Conservation (phyloP, 768 basidiomycete species). For the Trametes punicea region DNA sequence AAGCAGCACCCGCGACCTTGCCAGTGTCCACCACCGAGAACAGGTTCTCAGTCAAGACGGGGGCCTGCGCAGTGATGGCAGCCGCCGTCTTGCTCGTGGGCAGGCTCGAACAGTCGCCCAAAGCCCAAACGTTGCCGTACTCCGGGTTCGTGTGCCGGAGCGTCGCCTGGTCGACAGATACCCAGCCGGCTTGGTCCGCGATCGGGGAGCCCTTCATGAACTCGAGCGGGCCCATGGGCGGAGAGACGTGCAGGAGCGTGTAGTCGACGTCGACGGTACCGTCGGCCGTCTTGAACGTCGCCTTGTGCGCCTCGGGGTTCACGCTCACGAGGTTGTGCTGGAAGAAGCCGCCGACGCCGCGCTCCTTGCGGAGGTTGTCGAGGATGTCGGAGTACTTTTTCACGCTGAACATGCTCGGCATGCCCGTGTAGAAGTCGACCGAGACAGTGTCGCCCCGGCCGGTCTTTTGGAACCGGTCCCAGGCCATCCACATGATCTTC, state of each 20-base stretch:
- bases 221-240: constrained; percentile 89
- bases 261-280: constrained; percentile 72
- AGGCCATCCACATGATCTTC: constrained; percentile 97
- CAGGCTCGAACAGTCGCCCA: constrained; percentile 90
- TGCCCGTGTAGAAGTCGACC: constrained; percentile 82
- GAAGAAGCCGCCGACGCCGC: constrained; percentile 80
- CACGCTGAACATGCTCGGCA: constrained; percentile 95
- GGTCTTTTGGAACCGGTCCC: constrained; percentile 72
- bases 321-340: constrained; percentile 78
- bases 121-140: constrained; percentile 77
- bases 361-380: constrained; percentile 68
- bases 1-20: constrained; percentile 60
- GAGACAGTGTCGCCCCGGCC: constrained; percentile 54
- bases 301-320: constrained; percentile 65
- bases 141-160: constrained; percentile 81
- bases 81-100: constrained; percentile 97
- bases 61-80: constrained; percentile 87
- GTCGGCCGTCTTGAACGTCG: constrained; percentile 81
- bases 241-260: constrained; percentile 79
- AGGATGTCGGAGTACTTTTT: constrained; percentile 94
- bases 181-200: constrained; percentile 84
- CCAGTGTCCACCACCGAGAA: constrained; percentile 74
- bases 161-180: constrained; percentile 77
- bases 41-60: constrained; percentile 87
- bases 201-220: constrained; percentile 76